These are phyloP conservation scores for Tolypocladium pustulatum DNA, from an alignment of 2,329 filamentous ascomycete species.

Conservation along the genomic window DNA sequence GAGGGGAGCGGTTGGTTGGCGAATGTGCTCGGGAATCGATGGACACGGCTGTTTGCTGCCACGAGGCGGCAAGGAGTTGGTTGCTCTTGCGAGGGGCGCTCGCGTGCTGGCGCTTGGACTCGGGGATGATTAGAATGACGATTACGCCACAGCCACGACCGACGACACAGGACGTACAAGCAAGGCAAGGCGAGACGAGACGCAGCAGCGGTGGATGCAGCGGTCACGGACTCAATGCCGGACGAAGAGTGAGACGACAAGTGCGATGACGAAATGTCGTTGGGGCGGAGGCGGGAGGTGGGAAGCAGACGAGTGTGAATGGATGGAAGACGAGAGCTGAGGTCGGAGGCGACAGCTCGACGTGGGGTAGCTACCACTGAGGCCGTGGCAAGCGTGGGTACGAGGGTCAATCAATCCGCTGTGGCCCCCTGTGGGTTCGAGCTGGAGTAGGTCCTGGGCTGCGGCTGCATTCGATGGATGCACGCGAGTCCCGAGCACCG, in stretches of 20 bases:
- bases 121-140: background rate
- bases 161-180: background rate
- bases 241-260: background rate
- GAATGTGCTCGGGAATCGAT: no score
- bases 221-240: background rate
- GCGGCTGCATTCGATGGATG: background rate
- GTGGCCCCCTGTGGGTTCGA: background rate
- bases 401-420: background rate
- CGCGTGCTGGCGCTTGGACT: background rate
- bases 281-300: background rate
- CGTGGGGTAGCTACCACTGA: background rate
- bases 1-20: background rate
- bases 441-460: background rate
- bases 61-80: background rate
- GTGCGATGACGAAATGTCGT: background rate
- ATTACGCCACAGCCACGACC: background rate
- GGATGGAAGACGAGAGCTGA: background rate
- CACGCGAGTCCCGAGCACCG: background rate
- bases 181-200: background rate
- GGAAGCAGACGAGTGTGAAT: background rate
- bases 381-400: no score
- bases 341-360: background rate
- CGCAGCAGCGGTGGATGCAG: background rate
- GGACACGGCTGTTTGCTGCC: background rate
- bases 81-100: background rate